Evolutionary conservation across 768 basidiomycete genomes (phyloP).

Genomic region (Psilocybe cubensis): DNA sequence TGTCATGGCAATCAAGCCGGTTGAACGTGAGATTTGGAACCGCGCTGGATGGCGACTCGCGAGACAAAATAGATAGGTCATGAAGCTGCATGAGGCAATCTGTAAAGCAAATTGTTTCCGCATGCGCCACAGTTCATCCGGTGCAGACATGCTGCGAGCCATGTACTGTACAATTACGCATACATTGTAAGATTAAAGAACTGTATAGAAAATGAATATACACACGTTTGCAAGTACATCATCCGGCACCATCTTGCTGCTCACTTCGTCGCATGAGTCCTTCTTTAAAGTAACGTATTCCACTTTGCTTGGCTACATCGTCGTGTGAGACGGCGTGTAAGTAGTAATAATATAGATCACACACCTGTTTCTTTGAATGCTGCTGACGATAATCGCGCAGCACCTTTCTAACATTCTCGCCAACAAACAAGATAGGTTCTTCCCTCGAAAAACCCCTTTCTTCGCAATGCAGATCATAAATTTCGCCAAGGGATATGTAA

Average conservation of each 20-base stretch:
- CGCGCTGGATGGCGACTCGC: constrained; percentile 83
- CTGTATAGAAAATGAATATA: constrained; percentile 14
- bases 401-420: constrained; percentile 81
- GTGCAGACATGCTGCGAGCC: constrained; percentile 79
- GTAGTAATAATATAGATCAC: constrained; percentile 2
- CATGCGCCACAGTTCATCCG: constrained; percentile 93
- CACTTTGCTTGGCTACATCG: constrained; percentile 54
- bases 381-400: constrained; percentile 63
- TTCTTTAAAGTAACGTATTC: constrained; percentile 77
- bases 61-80: constrained; percentile 87
- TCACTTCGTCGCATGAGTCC: constrained; percentile 88
- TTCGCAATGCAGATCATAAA: constrained; percentile 90
- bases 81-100: constrained; percentile 86
- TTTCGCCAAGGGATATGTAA: constrained; percentile 88
- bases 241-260: constrained; percentile 87
- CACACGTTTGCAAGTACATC: constrained; percentile 81
- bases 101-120: constrained; percentile 96
- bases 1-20: constrained; percentile 90
- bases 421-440: constrained; percentile 84
- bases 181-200: neutral
- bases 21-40: constrained; percentile 88
- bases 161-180: constrained; percentile 68
- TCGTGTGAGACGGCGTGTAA: neutral
- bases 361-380: constrained; percentile 48
- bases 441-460: constrained; percentile 77